These are phyloP conservation scores for Lipomyces sp. DNA, from an alignment of 805 yeast species.

Conservation along the genomic window DNA sequence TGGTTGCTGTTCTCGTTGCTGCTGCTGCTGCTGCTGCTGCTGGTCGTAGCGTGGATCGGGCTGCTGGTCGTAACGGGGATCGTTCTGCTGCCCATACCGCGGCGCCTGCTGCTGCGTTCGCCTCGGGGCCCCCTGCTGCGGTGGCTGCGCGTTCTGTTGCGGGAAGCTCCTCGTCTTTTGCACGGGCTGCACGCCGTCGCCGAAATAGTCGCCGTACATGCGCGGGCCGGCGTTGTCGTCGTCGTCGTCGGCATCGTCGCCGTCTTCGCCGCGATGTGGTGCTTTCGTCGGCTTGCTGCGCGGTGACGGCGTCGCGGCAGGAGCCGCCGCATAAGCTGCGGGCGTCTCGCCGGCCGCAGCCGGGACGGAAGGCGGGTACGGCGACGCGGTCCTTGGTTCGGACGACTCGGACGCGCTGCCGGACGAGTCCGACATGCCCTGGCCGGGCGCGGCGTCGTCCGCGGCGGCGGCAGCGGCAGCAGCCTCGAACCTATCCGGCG, in stretches of 20 bases:
- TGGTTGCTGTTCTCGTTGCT: no score
- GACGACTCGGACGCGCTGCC: conserved; percentile 13
- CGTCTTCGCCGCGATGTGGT: background rate
- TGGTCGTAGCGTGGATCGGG: no score
- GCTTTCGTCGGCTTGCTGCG: conserved; percentile 1
- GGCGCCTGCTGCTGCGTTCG: no score
- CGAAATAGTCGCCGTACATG: background rate
- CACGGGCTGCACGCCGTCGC: background rate
- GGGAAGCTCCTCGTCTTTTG: background rate
- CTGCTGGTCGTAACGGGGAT: no score
- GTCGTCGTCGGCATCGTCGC: background rate
- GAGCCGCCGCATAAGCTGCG: background rate
- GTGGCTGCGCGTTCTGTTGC: background rate
- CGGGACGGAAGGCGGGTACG: conserved; percentile 7
- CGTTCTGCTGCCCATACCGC: no score
- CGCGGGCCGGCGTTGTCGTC: background rate
- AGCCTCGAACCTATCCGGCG: background rate
- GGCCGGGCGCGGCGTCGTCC: conserved; percentile 1
- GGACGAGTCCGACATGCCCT: conserved; percentile 7
- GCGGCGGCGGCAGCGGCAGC: background rate
- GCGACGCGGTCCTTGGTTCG: conserved; percentile 25
- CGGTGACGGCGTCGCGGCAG: conserved; percentile 1
- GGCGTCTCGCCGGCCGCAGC: background rate
- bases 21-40: no score
- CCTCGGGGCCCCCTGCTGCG: background rate